A percentile compares a stretch with the other conserved stretches of the same genome.
phyloP scores from a whole-genome alignment of 352 stramenopile species.

The Phytophthora nicotianae region DNA sequence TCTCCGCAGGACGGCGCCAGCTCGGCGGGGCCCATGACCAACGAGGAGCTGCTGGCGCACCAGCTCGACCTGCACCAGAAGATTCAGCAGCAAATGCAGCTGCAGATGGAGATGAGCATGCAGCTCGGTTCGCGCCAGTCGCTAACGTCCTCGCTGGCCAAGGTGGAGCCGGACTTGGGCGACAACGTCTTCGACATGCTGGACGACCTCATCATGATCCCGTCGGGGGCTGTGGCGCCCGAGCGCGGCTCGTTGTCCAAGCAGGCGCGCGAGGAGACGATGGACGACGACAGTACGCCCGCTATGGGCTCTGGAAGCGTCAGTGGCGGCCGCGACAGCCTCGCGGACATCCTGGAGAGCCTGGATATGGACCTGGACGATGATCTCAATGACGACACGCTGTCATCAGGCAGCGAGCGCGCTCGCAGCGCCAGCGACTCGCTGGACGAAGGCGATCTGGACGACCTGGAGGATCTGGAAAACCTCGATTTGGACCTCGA shows the following conservation, averaged over 20 bases:
- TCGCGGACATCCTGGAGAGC: constrained; percentile 85
- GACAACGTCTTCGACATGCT: constrained; percentile 91
- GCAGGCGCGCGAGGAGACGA: constrained; percentile 45
- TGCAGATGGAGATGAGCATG: constrained; percentile 87
- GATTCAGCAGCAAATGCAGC: constrained; percentile 88
- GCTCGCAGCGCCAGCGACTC: constrained; percentile 48
- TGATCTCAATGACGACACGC: constrained; percentile 58
- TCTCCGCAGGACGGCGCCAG: constrained; percentile 11
- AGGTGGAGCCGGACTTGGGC: constrained; percentile 80
- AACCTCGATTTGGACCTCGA: constrained; percentile 44
- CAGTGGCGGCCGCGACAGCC: constrained; percentile 58
- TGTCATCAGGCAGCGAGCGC: constrained; percentile 38
- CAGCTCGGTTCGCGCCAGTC: constrained; percentile 59
- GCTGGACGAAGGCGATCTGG: constrained; percentile 68
- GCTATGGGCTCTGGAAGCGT: constrained; percentile 36
- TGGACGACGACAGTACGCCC: constrained; percentile 37
- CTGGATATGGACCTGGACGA: constrained; percentile 88
- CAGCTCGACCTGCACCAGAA: constrained; percentile 84
- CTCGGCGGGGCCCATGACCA: constrained; percentile 54
- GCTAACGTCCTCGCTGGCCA: constrained; percentile 64
- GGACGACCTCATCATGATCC: constrained; percentile 88
- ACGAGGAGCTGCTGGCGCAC: constrained; percentile 80
- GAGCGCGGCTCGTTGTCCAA: constrained; percentile 75
- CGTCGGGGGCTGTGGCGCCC: constrained; percentile 49
- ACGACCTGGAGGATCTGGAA: constrained; percentile 43